Evolutionary conservation across 345 rosid genomes (phyloP).

Genomic region (Heritiera littoralis): DNA sequence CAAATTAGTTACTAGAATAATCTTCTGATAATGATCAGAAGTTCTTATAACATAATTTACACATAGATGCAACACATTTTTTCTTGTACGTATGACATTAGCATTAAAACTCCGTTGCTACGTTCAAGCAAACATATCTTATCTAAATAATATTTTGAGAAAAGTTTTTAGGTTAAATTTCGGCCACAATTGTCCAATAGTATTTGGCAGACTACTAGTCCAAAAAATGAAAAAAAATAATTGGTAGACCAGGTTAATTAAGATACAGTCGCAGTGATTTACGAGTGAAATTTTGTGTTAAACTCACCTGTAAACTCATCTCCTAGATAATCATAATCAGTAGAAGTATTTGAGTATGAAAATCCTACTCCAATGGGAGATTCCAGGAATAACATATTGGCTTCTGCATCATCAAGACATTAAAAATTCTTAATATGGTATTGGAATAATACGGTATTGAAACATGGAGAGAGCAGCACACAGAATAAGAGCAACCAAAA

Average conservation of each 20-base stretch:
- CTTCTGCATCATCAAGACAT: conserved; percentile 58
- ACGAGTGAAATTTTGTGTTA: not conserved
- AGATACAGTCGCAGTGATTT: not conserved
- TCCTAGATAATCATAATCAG: conserved; percentile 57
- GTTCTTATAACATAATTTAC: not conserved
- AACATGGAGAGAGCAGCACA: conserved; percentile 26
- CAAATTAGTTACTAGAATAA: conserved; percentile 12
- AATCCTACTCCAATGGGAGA: conserved; percentile 96
- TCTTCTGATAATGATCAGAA: conserved; percentile 12
- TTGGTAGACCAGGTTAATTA: not conserved
- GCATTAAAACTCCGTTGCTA: not conserved
- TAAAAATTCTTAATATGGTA: conserved; percentile 21
- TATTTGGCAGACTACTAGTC: not conserved
- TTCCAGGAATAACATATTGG: conserved; percentile 87
- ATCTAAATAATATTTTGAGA: not conserved
- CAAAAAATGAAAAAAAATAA: not conserved
- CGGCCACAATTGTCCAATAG: not conserved
- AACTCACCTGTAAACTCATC: conserved; percentile 76
- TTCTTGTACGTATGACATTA: not conserved
- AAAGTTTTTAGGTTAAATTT: not conserved
- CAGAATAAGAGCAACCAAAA: conserved; percentile 1
- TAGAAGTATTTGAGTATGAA: conserved; percentile 78
- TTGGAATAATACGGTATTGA: conserved; percentile 8
- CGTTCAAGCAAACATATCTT: not conserved
- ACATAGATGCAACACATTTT: not conserved